Evolutionary conservation across 768 basidiomycete species (phyloP).

Genomic region (Tulasnella sp.): DNA sequence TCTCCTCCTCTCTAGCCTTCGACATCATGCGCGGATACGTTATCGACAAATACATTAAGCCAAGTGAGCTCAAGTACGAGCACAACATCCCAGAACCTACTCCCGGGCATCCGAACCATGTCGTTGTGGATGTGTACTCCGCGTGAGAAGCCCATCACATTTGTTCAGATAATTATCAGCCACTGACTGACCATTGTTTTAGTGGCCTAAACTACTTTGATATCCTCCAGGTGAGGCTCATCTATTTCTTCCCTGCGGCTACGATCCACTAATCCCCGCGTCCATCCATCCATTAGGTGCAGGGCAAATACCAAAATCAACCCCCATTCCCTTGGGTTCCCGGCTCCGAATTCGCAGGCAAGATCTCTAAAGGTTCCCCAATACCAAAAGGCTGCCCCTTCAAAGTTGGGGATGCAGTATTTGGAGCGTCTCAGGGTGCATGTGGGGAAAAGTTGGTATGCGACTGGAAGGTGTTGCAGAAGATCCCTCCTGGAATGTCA

Average conservation of each 20-base stretch:
- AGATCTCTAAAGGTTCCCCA: constrained; percentile 54
- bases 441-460: constrained; percentile 68
- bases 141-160: constrained; percentile 26
- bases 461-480: constrained; percentile 40
- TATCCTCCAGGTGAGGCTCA: constrained; percentile 83
- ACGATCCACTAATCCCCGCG: too few species aligned
- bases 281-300: not conserved
- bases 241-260: too few species aligned
- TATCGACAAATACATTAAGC: constrained; percentile 57
- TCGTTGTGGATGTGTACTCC: constrained; percentile 66
- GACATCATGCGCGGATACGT: constrained; percentile 65
- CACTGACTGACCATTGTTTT: not conserved
- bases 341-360: constrained; percentile 79
- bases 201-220: constrained; percentile 64
- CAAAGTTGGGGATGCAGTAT: constrained; percentile 77
- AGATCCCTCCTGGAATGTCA: constrained; percentile 63
- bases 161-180: not conserved
- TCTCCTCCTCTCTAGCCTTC: not conserved
- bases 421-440: constrained; percentile 69
- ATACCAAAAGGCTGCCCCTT: constrained; percentile 72
- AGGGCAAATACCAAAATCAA: constrained; percentile 30
- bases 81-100: constrained; percentile 49
- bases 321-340: constrained; percentile 78
- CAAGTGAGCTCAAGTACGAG: constrained; percentile 47
- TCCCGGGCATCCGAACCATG: constrained; percentile 36